Conservation (phyloP, 805 yeast genomes). For the Starmerella stigmatis region DNA sequence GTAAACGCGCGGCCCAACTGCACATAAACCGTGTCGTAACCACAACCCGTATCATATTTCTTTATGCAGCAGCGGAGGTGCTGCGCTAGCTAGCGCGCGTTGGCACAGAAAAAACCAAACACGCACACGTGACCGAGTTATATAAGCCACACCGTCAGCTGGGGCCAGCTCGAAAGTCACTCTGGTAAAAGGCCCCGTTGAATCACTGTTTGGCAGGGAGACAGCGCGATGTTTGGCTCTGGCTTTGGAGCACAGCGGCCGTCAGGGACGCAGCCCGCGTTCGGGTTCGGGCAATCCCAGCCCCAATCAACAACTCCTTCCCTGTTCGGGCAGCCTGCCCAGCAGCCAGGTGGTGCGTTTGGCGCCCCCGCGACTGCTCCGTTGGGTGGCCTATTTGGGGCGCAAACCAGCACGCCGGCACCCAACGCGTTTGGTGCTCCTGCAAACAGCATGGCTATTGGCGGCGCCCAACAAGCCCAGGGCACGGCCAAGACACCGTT, state of each 20-base stretch:
- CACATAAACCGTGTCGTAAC: not conserved
- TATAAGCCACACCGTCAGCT: too few relatives aligned
- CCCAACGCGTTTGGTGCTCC: slow-evolving; percentile 27
- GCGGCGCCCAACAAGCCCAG: slow-evolving; percentile 10
- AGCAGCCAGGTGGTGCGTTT: slow-evolving; percentile 19
- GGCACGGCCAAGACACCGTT: slow-evolving; percentile 49
- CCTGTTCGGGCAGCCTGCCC: slow-evolving; percentile 15
- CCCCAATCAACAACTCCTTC: slow-evolving; percentile 15
- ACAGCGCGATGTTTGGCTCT: slow-evolving; percentile 10
- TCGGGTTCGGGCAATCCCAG: slow-evolving; percentile 22
- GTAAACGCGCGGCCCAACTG: too few relatives aligned
- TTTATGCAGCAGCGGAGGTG: too few relatives aligned
- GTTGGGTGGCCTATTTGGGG: slow-evolving; percentile 22
- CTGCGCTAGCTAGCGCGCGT: too few relatives aligned
- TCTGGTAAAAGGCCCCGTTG: too few relatives aligned
- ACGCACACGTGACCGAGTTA: not conserved
- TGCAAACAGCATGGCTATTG: slow-evolving; percentile 21
- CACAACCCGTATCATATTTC: too few relatives aligned
- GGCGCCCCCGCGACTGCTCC: slow-evolving; percentile 25
- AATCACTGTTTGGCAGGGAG: too few relatives aligned
- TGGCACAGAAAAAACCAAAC: not conserved
- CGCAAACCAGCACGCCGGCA: not conserved
- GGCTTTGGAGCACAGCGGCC: slow-evolving; percentile 21
- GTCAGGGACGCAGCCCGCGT: slow-evolving; percentile 6
- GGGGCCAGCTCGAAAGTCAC: too few relatives aligned